Base-by-base conservation (phyloP, 73 alveolate species). In the Tetrahymena thermophila region DNA sequence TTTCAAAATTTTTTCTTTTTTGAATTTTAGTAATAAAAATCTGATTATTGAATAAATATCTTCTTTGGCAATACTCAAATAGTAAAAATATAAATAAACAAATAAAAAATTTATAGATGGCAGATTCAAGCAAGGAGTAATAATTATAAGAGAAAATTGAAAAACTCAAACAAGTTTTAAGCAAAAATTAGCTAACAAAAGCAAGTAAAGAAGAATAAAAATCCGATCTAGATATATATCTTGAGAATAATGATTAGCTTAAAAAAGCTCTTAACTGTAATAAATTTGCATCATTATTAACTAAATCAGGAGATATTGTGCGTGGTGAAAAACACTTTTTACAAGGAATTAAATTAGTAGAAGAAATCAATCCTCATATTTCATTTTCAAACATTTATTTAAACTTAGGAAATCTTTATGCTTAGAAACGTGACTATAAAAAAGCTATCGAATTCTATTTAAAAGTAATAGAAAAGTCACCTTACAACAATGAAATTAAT, bases 381-480 rank as follows among this genome's bases (percentile, higher is more conserved):
- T n/a, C 56, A 11, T 44, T 95, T 71, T 56, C 95, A n/a, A 96
- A 97, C n/a, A 94, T 95, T 23, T 84, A 94, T 34, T 89, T 96
- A 94, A 97, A 97, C 71, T 34, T 94, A 10, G 98, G 97, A 25
- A 97, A 97, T 96, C 85, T 83, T 10, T 89, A 94, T 56, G 98
- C 97, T 10, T 85, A 94, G 38, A 25, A 85, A 58, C 95, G 96
- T 38, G 83, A 93, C 40, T 93, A 84, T 50, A 43, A 94, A 93
- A 44, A 97, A 96, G 98, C 98, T 6, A 94, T 85, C 10, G 95
- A 93, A 34, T 96, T 50, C 35, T 97, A 94, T 85, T 44, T 85
- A 40, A 55, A 42, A 83, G 96, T 93, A 13, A 94, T 97, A 15
- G 94, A 57, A 13, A 35, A 16, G 35, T 94, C 97, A 9, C 97